These are phyloP conservation scores for Sporothrix euskadiensis DNA, from an alignment of 2,329 filamentous ascomycete species.

Conservation along the genomic window DNA sequence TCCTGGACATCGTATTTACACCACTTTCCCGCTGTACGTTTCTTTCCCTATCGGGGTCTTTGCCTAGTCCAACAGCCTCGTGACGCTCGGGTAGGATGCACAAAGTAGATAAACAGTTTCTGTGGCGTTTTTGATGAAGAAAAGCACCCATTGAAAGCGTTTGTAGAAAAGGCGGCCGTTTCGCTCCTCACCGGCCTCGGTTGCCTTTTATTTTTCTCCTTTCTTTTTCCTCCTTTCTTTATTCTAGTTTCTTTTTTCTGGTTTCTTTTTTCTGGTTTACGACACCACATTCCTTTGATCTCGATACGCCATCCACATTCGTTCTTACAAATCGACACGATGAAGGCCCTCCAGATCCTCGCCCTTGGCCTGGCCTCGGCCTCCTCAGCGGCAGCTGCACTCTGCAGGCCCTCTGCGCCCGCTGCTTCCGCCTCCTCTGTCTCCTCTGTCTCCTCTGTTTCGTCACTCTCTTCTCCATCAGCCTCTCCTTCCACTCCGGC, in stretches of 20 bases:
- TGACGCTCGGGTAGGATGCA: background rate
- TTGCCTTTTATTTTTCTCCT: background rate
- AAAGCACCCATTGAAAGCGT: background rate
- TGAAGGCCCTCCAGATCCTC: background rate
- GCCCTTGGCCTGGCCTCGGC: background rate
- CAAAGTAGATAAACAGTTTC: no score
- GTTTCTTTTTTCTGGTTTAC: background rate
- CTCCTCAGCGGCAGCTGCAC: background rate
- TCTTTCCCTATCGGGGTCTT: background rate
- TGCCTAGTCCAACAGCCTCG: background rate
- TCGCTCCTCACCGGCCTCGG: background rate
- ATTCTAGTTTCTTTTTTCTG: no score
- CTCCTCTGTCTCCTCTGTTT: background rate
- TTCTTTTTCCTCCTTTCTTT: background rate
- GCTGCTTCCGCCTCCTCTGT: background rate
- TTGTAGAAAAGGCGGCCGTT: background rate
- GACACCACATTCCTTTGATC: background rate
- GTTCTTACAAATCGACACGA: background rate
- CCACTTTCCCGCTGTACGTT: background rate
- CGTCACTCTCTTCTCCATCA: background rate
- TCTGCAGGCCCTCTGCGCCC: background rate
- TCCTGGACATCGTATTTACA: background rate
- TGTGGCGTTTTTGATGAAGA: background rate
- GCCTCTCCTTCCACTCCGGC: background rate
- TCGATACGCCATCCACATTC: background rate